phyloP scores from a whole-genome alignment of 2,329 filamentous ascomycete genomes.

The Trichoderma koningii region DNA sequence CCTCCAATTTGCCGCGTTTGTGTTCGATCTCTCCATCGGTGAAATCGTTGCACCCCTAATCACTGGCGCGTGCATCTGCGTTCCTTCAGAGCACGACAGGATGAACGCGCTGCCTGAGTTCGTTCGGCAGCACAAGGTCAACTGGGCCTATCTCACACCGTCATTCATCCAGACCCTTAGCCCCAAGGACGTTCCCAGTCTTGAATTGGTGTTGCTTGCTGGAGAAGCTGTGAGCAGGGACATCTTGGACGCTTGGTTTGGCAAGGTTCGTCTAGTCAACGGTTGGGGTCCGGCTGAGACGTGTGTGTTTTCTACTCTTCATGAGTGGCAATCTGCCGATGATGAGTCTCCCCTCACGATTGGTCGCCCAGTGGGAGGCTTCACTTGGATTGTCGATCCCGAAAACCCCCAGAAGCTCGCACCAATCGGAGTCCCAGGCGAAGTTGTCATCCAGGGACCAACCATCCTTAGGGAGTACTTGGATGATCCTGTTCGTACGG shows the following conservation, averaged over 20 bases:
- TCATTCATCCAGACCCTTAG: slow-evolving; percentile 17
- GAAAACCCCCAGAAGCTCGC: slow-evolving; percentile 21
- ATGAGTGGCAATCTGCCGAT: slow-evolving; percentile 21
- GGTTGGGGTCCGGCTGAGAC: slow-evolving; percentile 32
- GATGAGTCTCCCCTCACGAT: slow-evolving; percentile 24
- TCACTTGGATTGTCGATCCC: slow-evolving; percentile 25
- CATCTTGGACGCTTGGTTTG: slow-evolving; percentile 28
- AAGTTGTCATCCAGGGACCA: slow-evolving; percentile 28
- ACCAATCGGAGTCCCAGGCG: slow-evolving; percentile 22
- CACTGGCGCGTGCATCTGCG: slow-evolving; percentile 12
- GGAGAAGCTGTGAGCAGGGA: slow-evolving; percentile 26
- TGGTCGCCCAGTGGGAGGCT: slow-evolving; percentile 20
- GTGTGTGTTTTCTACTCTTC: slow-evolving; percentile 24
- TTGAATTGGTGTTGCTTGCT: slow-evolving; percentile 10
- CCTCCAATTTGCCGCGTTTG: slow-evolving; percentile 22
- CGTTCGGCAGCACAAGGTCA: slow-evolving; percentile 12
- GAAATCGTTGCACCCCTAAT: slow-evolving; percentile 23
- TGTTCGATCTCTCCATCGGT: slow-evolving; percentile 26
- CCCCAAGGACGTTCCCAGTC: slow-evolving; percentile 12
- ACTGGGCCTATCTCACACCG: slow-evolving; percentile 26
- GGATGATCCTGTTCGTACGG: slow-evolving; percentile 16
- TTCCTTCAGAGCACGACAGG: slow-evolving; percentile 25
- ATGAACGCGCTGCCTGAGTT: slow-evolving; percentile 23
- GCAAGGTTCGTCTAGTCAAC: slow-evolving; percentile 29
- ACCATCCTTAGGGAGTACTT: slow-evolving; percentile 26